phyloP scores from a whole-genome alignment of 139 green algal genomes.

The Dunaliella sp. region DNA sequence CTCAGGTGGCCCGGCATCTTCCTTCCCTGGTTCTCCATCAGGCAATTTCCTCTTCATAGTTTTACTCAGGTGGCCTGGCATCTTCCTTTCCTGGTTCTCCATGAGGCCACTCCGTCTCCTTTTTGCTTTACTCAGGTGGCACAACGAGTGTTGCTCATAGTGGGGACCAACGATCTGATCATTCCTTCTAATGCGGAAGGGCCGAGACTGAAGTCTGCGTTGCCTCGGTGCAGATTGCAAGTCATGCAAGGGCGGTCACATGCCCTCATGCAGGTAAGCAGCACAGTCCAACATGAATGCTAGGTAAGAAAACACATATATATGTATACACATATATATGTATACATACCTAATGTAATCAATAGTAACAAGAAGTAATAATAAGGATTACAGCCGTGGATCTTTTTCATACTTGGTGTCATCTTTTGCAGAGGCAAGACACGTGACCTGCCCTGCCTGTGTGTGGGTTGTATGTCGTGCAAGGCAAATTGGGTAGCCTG shows the following conservation, averaged over 20 bases:
- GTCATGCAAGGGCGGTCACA: constrained; percentile 58
- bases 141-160: constrained; percentile 70
- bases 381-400: too few relatives aligned
- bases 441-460: too few relatives aligned
- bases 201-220: constrained; percentile 37
- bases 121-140: constrained; percentile 36
- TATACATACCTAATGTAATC: too few relatives aligned
- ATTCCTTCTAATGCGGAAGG: constrained; percentile 67
- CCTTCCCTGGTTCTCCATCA: background rate
- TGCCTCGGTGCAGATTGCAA: constrained; percentile 46
- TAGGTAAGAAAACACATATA: too few relatives aligned
- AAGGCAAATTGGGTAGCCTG: too few relatives aligned
- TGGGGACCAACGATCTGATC: constrained; percentile 39
- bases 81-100: background rate
- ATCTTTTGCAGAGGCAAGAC: too few relatives aligned
- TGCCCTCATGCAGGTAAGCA: constrained; percentile 76
- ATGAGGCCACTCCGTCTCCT: constrained; percentile 2
- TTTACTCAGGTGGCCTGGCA: background rate
- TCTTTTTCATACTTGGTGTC: too few relatives aligned
- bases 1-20: background rate
- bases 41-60: background rate
- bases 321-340: too few relatives aligned
- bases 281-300: too few relatives aligned
- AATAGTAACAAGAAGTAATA: too few relatives aligned
- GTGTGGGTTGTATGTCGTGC: too few relatives aligned